Percentiles rank a stretch among this genome's conserved stretches.
Conservation (phyloP, 2,329 filamentous ascomycete species). For the Fusarium coicis region DNA sequence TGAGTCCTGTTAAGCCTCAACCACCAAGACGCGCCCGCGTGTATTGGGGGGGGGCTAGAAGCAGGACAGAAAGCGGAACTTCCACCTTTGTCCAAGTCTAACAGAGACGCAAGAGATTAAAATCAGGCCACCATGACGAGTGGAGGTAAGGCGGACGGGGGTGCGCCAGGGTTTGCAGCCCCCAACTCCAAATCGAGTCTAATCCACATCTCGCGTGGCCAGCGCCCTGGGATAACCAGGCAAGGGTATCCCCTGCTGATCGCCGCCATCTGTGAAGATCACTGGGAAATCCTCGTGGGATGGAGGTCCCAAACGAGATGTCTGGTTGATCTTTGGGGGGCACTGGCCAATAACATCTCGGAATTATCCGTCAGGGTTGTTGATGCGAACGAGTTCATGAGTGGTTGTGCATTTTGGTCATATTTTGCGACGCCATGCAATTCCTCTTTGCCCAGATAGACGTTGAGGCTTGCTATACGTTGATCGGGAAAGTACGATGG, state of each 20-base stretch:
- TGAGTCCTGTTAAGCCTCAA: conserved; percentile 25
- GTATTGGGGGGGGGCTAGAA: conserved; percentile 16
- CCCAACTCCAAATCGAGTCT: conserved; percentile 43
- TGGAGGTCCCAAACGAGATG: conserved; percentile 26
- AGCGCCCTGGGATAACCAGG: conserved; percentile 33
- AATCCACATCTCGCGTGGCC: conserved; percentile 48
- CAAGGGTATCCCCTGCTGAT: conserved; percentile 45
- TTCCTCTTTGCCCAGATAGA: neutral
- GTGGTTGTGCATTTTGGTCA: conserved; percentile 5
- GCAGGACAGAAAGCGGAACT: conserved; percentile 30
- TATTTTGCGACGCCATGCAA: conserved; percentile 9
- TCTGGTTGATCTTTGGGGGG: conserved; percentile 32
- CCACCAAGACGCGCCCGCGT: conserved; percentile 24
- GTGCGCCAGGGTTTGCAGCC: conserved; percentile 5
- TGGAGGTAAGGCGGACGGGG: conserved; percentile 22
- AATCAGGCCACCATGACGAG: conserved; percentile 45
- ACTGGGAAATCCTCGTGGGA: conserved; percentile 44
- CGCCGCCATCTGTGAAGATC: conserved; percentile 46
- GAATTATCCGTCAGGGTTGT: conserved; percentile 37
- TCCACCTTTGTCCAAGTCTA: conserved; percentile 30
- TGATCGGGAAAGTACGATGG: neutral
- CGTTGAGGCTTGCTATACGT: neutral
- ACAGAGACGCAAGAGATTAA: conserved; percentile 42
- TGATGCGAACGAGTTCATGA: conserved; percentile 28
- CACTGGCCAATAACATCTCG: conserved; percentile 31